A percentile compares a stretch with the other conserved stretches of the same genome.
These are phyloP conservation scores for Grifola frondosa DNA, from an alignment of 1,284 basidiomycete genomes.

Conservation along the genomic window DNA sequence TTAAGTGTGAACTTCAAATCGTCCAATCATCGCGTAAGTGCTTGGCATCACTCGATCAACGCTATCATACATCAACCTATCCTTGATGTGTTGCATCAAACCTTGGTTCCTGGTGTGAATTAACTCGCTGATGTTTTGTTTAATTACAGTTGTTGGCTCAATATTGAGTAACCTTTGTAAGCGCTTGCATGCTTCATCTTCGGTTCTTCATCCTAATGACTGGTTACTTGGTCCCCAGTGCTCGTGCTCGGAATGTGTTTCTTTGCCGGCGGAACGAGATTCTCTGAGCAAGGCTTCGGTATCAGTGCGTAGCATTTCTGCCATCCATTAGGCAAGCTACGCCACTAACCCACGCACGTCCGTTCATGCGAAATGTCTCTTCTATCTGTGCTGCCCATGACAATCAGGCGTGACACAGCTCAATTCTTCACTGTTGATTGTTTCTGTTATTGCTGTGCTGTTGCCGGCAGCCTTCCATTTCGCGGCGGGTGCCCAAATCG, in stretches of 20 bases:
- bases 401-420: conserved; percentile 69
- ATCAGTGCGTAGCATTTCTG: conserved; percentile 43
- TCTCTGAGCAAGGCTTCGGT: conserved; percentile 74
- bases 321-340: neutral
- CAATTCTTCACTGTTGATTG: conserved; percentile 76
- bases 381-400: conserved; percentile 1
- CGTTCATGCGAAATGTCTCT: conserved; percentile 1
- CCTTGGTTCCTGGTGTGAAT: conserved; percentile 9
- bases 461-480: conserved; percentile 66
- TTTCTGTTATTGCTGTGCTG: conserved; percentile 79
- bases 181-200: conserved; percentile 16
- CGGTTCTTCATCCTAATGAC: conserved; percentile 4
- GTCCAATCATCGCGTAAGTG: conserved; percentile 80
- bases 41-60: too few species aligned
- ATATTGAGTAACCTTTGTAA: conserved; percentile 78
- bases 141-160: conserved; percentile 67
- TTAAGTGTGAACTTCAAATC: conserved; percentile 77
- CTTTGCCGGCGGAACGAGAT: conserved; percentile 68
- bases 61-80: conserved; percentile 1
- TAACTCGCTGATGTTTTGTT: conserved; percentile 10
- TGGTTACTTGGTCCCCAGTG: conserved; percentile 41
- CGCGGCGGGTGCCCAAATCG: conserved; percentile 27
- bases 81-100: conserved; percentile 1
- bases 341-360: too few species aligned
- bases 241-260: conserved; percentile 85